These are phyloP conservation scores for Xenoacremonium recifei DNA, from an alignment of 2,329 filamentous ascomycete genomes.

Conservation along the genomic window DNA sequence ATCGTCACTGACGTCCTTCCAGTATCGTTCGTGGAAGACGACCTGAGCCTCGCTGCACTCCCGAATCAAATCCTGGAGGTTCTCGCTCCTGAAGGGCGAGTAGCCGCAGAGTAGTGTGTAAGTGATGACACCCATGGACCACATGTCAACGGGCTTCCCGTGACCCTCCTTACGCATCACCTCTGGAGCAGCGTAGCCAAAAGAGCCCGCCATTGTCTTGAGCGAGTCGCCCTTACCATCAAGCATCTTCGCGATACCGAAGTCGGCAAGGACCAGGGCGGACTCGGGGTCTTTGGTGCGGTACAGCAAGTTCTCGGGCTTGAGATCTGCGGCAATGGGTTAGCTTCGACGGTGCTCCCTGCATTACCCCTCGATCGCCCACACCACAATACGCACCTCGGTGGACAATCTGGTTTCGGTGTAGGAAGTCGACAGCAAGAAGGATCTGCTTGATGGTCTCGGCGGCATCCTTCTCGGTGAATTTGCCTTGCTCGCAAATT, in stretches of 20 bases:
- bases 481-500: conserved; percentile 96
- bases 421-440: conserved; percentile 89
- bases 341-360: conserved; percentile 1
- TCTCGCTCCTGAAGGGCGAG: conserved; percentile 96
- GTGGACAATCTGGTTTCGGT: conserved; percentile 93
- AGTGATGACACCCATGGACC: conserved; percentile 97
- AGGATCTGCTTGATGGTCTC: conserved; percentile 94
- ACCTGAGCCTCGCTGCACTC: conserved; percentile 84
- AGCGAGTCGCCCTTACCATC: conserved; percentile 87
- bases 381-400: no score
- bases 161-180: conserved; percentile 98
- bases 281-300: conserved; percentile 75
- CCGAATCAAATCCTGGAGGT: conserved; percentile 86
- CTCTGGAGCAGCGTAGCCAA: conserved; percentile 95
- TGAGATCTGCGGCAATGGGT: conserved; percentile 66
- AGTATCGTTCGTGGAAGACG: conserved; percentile 96
- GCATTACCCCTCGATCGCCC: no score
- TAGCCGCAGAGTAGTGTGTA: conserved; percentile 98
- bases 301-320: conserved; percentile 96
- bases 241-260: conserved; percentile 98
- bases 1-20: conserved; percentile 94
- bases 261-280: conserved; percentile 90
- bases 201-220: conserved; percentile 97
- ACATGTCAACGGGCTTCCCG: conserved; percentile 98
- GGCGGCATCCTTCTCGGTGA: conserved; percentile 96